These are phyloP conservation scores for Vachellia pachyceras DNA, from an alignment of 306 rosid species.

Conservation along the genomic window DNA sequence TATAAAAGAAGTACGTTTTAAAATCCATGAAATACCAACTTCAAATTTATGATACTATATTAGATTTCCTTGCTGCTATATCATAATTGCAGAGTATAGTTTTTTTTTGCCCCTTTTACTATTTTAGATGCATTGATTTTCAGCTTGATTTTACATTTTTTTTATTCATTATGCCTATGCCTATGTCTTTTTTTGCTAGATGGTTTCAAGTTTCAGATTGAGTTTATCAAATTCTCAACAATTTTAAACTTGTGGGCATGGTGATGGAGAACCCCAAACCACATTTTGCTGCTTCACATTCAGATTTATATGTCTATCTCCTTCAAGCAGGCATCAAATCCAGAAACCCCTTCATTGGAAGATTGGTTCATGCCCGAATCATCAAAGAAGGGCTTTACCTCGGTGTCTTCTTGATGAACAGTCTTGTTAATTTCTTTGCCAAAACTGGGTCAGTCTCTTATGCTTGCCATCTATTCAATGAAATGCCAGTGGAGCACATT, in stretches of 20 bases:
- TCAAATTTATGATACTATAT: constrained; percentile 16
- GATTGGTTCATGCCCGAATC: constrained; percentile 62
- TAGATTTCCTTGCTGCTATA: background rate
- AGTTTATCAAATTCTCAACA: background rate
- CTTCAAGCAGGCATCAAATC: constrained; percentile 69
- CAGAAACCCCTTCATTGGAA: constrained; percentile 56
- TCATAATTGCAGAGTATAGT: constrained; percentile 1
- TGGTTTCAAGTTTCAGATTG: background rate
- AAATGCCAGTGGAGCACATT: constrained; percentile 64
- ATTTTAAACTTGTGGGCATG: constrained; percentile 19
- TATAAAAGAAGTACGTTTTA: background rate
- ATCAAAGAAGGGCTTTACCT: constrained; percentile 73
- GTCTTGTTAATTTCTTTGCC: constrained; percentile 64
- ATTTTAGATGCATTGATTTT: constrained; percentile 27
- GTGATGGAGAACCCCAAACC: constrained; percentile 49
- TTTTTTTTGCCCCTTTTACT: constrained; percentile 7
- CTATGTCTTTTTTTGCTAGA: background rate
- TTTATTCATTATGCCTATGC: background rate
- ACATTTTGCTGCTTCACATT: constrained; percentile 33
- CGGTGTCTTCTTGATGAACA: constrained; percentile 68
- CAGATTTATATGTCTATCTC: constrained; percentile 50
- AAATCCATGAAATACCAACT: background rate
- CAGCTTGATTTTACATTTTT: background rate
- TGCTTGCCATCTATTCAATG: constrained; percentile 67
- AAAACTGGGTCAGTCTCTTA: constrained; percentile 52